Evolutionary conservation across 75 land plant species (phyloP), one percentile per base, ranked within the genome.

Genomic region (Pinus albicaulis): DNA sequence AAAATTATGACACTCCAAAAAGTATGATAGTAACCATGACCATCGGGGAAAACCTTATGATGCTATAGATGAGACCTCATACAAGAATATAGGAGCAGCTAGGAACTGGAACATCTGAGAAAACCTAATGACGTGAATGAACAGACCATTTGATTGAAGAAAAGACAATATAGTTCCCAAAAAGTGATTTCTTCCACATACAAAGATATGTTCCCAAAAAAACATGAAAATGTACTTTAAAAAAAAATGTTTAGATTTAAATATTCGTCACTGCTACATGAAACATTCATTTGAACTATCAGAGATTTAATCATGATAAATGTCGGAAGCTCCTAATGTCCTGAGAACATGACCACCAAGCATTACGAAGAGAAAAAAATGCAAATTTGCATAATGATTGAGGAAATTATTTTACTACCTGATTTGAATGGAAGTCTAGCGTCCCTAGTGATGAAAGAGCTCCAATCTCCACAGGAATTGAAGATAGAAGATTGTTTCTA

Each of bases 391-490:
- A 68, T 44, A 36, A n/a, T 17, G 41, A 68, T 20, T 36, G 48
- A 7, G 53, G 41, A n/a, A 41, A 20, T 64, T 60, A n/a, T 68
- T n/a, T 38, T 8, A 61, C 22, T 78, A 90, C 99, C 95, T 96
- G 87, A 76, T 96, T 93, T 36, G 92, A 88, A 52, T 94, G 99
- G 63, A 96, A 93, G 87, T 96, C 98, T 26, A 96, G 76, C 26
- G 89, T 96, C 63, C 97, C 92, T 53, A 96, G 72, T 0, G 52
- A 71, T 68, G 89, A 79, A 36, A 96, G 87, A 52, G 60, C 74
- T 69, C 95, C 92, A 16, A 94, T 78, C 80, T 90, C 99, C 15
- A 52, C 85, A 41, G 99, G 97, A 68, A 96, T 57, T 53, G 83
- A n/a, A 70, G 88, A 82, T 24, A 96, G 63, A 11, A 71, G 22